These are phyloP conservation scores for Lactarius indigo DNA, from an alignment of 768 basidiomycete genomes.

Conservation along the genomic window DNA sequence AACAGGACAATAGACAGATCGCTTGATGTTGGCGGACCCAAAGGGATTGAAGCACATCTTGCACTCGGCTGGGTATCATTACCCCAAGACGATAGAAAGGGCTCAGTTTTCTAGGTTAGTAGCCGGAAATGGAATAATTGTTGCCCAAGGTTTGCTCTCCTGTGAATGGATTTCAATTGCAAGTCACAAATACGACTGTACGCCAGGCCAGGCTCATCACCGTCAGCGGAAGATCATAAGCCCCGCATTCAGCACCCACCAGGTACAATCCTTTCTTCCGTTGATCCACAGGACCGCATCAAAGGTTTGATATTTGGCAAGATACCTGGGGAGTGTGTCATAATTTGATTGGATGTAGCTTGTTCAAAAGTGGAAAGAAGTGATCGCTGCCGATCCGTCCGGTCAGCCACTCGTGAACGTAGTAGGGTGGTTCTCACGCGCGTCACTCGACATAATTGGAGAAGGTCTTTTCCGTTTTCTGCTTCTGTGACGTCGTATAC, in stretches of 20 bases:
- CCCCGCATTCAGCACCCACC: conserved; percentile 28
- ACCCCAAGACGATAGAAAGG: conserved; percentile 14
- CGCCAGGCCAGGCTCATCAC: conserved; percentile 25
- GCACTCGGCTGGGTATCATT: conserved; percentile 31
- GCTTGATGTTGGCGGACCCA: not conserved
- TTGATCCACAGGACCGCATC: conserved; percentile 24
- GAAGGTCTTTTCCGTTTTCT: conserved; percentile 20
- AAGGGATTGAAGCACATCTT: conserved; percentile 31
- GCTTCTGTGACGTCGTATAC: not conserved
- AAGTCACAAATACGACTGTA: not conserved
- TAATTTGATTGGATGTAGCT: conserved; percentile 17
- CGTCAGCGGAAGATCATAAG: conserved; percentile 31
- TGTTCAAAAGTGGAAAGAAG: conserved; percentile 28
- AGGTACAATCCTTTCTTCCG: conserved; percentile 28
- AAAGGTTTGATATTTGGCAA: conserved; percentile 20
- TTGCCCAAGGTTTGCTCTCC: conserved; percentile 22
- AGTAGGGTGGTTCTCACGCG: conserved; percentile 27
- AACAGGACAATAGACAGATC: conserved; percentile 15
- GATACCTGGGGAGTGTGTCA: no score
- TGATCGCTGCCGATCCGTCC: conserved; percentile 8
- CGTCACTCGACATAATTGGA: conserved; percentile 30
- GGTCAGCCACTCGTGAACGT: conserved; percentile 23
- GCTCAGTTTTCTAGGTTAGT: conserved; percentile 19
- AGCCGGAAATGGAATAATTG: conserved; percentile 25
- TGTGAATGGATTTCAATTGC: not conserved